Conservation (phyloP, 805 yeast species). For the Nakazawaea wyomingensis region DNA sequence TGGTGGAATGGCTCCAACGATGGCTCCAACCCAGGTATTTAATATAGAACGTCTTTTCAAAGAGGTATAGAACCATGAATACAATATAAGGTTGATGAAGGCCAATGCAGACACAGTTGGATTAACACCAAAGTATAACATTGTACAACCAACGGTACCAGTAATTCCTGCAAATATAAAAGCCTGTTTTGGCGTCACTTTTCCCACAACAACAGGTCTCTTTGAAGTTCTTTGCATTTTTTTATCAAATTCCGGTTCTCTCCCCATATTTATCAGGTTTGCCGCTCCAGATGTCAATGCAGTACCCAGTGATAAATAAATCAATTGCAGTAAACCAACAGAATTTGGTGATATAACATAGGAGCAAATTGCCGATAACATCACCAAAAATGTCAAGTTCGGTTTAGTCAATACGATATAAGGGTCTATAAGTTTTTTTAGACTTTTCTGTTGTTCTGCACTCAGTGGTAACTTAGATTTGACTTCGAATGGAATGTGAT, state of each 20-base stretch:
- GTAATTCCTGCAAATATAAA: slow-evolving; percentile 70
- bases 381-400: slow-evolving; percentile 77
- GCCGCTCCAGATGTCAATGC: slow-evolving; percentile 89
- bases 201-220: slow-evolving; percentile 87
- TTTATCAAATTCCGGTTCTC: slow-evolving; percentile 87
- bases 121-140: slow-evolving; percentile 77
- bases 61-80: slow-evolving; percentile 89
- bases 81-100: slow-evolving; percentile 68
- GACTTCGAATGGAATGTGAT: slow-evolving; percentile 53
- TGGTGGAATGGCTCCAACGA: slow-evolving; percentile 99
- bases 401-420: slow-evolving; percentile 89
- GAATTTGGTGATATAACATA: slow-evolving; percentile 88
- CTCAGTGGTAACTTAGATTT: slow-evolving; percentile 30
- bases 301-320: slow-evolving; percentile 79
- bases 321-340: slow-evolving; percentile 63
- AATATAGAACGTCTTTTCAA: slow-evolving; percentile 77
- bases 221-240: slow-evolving; percentile 83
- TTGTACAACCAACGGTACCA: slow-evolving; percentile 65
- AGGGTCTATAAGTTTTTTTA: slow-evolving; percentile 44
- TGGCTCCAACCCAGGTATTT: slow-evolving; percentile 98
- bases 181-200: slow-evolving; percentile 71
- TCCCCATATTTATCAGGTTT: slow-evolving; percentile 93
- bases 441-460: slow-evolving; percentile 20
- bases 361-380: slow-evolving; percentile 87
- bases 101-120: slow-evolving; percentile 83